Conservation (phyloP, 257 asterid genomes). For the Solanum pinnatisectum region DNA sequence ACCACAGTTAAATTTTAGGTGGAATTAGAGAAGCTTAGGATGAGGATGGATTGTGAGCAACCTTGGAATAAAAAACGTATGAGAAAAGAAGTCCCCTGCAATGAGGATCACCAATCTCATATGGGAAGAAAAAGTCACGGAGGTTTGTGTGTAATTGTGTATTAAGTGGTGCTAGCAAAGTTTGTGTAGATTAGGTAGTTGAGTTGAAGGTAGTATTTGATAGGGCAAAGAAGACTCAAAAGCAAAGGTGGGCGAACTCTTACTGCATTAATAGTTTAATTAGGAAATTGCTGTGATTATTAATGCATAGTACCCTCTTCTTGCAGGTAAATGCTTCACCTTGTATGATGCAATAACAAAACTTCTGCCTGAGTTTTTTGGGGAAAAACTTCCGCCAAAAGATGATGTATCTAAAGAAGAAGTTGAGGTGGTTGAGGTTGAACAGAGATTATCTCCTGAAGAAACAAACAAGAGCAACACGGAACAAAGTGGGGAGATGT, state of each 20-base stretch:
- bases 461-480: slow-evolving; percentile 24
- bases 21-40: neutral
- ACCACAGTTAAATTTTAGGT: neutral
- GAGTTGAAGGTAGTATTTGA: neutral
- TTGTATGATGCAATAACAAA: slow-evolving; percentile 63
- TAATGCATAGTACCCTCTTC: neutral
- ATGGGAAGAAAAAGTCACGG: neutral
- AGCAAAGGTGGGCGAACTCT: neutral
- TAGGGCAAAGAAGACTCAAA: neutral
- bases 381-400: slow-evolving; percentile 16
- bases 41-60: neutral
- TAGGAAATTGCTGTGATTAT: neutral
- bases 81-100: neutral
- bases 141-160: neutral
- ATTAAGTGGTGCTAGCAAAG: neutral
- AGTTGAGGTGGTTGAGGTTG: slow-evolving; percentile 37
- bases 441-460: slow-evolving; percentile 22
- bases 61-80: neutral
- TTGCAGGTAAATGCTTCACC: slow-evolving; percentile 66
- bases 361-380: slow-evolving; percentile 62
- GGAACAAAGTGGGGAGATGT: slow-evolving; percentile 25
- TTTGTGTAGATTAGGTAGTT: neutral
- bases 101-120: neutral
- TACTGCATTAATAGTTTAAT: neutral
- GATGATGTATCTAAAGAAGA: slow-evolving; percentile 12